Base-by-base conservation (phyloP, 2,329 filamentous ascomycete species). In the Shiraia sp. region DNA sequence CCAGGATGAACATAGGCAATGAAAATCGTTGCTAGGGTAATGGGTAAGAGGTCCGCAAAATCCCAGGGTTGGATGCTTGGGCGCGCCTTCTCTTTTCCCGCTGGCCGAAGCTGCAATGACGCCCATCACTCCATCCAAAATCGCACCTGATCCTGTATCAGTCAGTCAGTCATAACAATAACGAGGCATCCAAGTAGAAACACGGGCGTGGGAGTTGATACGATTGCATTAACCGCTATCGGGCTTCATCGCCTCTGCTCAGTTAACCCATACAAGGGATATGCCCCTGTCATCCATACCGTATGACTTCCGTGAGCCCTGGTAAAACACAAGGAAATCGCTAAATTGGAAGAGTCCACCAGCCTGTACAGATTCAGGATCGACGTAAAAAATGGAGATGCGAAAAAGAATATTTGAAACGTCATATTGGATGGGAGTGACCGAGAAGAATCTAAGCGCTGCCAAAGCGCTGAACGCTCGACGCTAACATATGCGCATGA, bases 361-460 rank as follows among this genome's bases (percentile, higher is more conserved):
- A 47, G 33, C 38, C 31, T 40, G 55, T 38, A 44, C 51, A 51
- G 49, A 32, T 35, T 39, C 36, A 49, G 32, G 39, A 47, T 32
- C 34, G 48, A 22, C 19, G 19, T 56, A 40, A 44, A 47, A 35
- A 46, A 47, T 32, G 40, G 25, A 42, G 26, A 40, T 36, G 35
- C 51, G 32, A 40, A 55, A 44, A 39, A 39, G 45, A 31, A 49
- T 35, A 30, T 26, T 32, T 40, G 32, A 45, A 30, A 45, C 28
- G 41, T 39, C 40, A 41, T 32, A 28, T 42, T 42, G 47, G 49
- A 38, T 45, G 50, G n/a, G 50, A 45, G 41, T 29, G 49, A 49
- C 43, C 43, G 23, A 31, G 29, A 25, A 30, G 27, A 36, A 45
- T 53, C 45, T 56, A 51, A 43, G 38, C 41, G 37, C 48, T 57